Evolutionary conservation across 2,329 filamentous ascomycete species (phyloP).

Genomic region (Colletotrichum coccodes): DNA sequence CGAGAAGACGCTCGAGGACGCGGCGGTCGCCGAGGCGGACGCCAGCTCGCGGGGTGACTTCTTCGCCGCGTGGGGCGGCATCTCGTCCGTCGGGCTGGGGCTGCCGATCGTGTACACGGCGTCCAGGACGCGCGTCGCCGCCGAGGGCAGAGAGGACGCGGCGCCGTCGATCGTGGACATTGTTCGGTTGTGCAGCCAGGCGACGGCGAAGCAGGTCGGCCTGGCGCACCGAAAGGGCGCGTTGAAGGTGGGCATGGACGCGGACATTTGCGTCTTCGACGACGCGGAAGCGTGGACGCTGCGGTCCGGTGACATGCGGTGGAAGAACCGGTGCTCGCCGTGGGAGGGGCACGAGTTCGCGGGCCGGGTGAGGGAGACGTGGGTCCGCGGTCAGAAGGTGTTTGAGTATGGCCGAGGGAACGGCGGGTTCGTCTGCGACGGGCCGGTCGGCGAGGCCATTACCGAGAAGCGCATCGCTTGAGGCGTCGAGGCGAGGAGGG

Average conservation of each 20-base stretch:
- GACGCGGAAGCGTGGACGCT: slow-evolving; percentile 83
- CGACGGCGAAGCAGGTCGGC: slow-evolving; percentile 90
- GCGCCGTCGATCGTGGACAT: slow-evolving; percentile 76
- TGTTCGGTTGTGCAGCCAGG: slow-evolving; percentile 84
- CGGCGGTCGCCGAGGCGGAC: slow-evolving; percentile 48
- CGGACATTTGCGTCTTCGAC: slow-evolving; percentile 92
- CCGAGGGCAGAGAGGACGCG: slow-evolving; percentile 49
- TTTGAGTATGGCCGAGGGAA: slow-evolving; percentile 71
- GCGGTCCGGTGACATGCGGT: slow-evolving; percentile 83
- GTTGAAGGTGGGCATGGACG: slow-evolving; percentile 83
- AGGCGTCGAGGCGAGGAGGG: slow-evolving; percentile 9
- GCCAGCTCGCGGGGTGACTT: slow-evolving; percentile 75
- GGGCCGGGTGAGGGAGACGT: slow-evolving; percentile 86
- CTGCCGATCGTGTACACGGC: slow-evolving; percentile 91
- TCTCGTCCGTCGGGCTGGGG: slow-evolving; percentile 92
- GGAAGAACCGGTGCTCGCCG: slow-evolving; percentile 91
- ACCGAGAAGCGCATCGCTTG: slow-evolving; percentile 65
- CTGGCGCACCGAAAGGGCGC: slow-evolving; percentile 85
- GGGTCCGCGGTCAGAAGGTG: slow-evolving; percentile 81
- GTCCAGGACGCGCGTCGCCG: slow-evolving; percentile 67
- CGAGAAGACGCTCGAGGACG: slow-evolving; percentile 40
- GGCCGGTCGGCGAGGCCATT: slow-evolving; percentile 65
- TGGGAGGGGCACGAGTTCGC: slow-evolving; percentile 85
- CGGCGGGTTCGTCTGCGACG: slow-evolving; percentile 59
- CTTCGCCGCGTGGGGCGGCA: slow-evolving; percentile 96